These are phyloP conservation scores for Paramyrothecium roridum DNA, from an alignment of 2,329 filamentous ascomycete genomes.

Conservation along the genomic window DNA sequence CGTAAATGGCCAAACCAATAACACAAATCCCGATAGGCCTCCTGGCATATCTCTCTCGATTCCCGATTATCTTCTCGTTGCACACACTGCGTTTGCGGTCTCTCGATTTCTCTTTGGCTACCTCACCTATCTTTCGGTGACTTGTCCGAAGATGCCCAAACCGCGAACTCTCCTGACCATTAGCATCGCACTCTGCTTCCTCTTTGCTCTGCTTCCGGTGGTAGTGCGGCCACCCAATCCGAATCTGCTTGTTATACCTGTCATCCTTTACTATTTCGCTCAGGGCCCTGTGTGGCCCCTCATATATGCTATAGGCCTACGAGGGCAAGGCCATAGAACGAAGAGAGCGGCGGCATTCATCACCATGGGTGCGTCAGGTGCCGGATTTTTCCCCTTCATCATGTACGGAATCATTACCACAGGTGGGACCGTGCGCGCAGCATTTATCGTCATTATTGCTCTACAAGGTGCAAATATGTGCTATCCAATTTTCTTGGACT, in stretches of 20 bases:
- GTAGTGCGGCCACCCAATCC: conserved; percentile 40
- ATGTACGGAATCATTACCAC: conserved; percentile 63
- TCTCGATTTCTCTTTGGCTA: conserved; percentile 68
- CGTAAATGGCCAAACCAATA: conserved; percentile 15
- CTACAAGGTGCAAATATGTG: conserved; percentile 42
- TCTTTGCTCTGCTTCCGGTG: conserved; percentile 49
- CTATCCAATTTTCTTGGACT: conserved; percentile 48
- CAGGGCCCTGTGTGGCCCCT: conserved; percentile 82
- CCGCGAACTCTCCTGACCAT: conserved; percentile 68
- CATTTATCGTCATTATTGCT: conserved; percentile 61
- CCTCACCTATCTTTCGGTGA: conserved; percentile 57
- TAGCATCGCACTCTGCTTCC: conserved; percentile 57
- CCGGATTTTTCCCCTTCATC: conserved; percentile 71
- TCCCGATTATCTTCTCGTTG: conserved; percentile 67
- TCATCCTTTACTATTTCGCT: conserved; percentile 72
- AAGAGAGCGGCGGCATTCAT: conserved; percentile 77
- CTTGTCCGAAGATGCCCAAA: conserved; percentile 49
- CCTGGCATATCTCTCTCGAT: conserved; percentile 49
- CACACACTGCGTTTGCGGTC: conserved; percentile 68
- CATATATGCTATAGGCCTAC: conserved; percentile 74
- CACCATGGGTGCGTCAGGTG: conserved; percentile 71
- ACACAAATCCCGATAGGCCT: conserved; percentile 29
- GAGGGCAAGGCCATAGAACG: conserved; percentile 75
- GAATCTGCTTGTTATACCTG: conserved; percentile 54
- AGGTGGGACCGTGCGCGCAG: conserved; percentile 59